Base-by-base conservation (phyloP, 2,329 filamentous ascomycete species). In the Diaporthe caulivora region DNA sequence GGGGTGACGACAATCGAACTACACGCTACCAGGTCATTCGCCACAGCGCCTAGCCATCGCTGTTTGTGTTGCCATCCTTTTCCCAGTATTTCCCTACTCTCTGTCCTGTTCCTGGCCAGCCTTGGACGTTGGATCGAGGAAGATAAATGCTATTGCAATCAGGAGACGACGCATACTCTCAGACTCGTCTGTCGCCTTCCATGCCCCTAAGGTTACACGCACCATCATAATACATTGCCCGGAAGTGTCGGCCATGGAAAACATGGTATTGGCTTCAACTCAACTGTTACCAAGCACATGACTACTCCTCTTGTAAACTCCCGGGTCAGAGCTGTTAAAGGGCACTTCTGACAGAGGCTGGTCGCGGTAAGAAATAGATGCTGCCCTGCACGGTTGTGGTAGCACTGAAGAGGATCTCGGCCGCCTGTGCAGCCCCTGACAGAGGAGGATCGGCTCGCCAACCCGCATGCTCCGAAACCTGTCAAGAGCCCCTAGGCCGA, bases 381-480 rank as follows among this genome's bases (percentile, higher is more conserved):
- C 40, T 53, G 40, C 68, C n/a, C 54, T 70, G 44, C 34, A 44
- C 44, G 68, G 68, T 29, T 24, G 53, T 71, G 69, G 69, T 54
- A 37, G 69, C 69, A 71, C 69, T 71, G 69, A 54, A 62, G 69
- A 64, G 57, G 57, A 71, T 62, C 69, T 53, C 44, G 34, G 37
- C 55, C 47, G 62, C 62, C 62, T 67, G 47, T 53, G 62, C 55
- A 71, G 69, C 47, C 69, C 69, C 69, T 71, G 69, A 26, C 55
- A 64, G 69, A 62, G 55, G 31, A 53, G 69, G 55, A 62, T 71
- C 69, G 69, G 69, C 57, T 71, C 69, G 58, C 55, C 58, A 71
- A 71, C 34, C 69, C 69, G 69, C 69, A 53, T 34, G 55, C 69
- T 71, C 69, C 69, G 69, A 62, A 58, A 58, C 69, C 55, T 54